Percentiles rank a stretch among this genome's conserved stretches.
phyloP scores from a whole-genome alignment of 768 basidiomycete genomes.

The Macrolepiota dolichaula region DNA sequence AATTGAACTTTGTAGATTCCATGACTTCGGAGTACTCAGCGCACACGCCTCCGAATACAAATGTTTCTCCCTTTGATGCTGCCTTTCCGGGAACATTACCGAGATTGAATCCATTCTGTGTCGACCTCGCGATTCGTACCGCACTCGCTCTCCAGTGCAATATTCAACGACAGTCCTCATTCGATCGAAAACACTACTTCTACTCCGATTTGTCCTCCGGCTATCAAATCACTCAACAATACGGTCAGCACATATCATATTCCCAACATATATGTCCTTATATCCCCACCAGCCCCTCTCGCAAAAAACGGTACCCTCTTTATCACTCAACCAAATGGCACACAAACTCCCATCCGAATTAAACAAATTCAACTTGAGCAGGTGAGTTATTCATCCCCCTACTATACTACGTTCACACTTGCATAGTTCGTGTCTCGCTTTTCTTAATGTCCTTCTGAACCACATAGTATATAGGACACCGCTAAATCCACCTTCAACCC shows the following conservation, averaged over 20 bases:
- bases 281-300: slow-evolving; percentile 59
- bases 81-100: slow-evolving; percentile 93
- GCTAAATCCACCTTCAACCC: slow-evolving; percentile 74
- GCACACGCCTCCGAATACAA: slow-evolving; percentile 59
- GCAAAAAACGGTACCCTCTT: slow-evolving; percentile 58
- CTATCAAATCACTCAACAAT: slow-evolving; percentile 97
- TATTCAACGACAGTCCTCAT: slow-evolving; percentile 71
- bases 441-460: background rate
- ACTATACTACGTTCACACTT: background rate
- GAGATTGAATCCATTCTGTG: slow-evolving; percentile 64
- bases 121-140: slow-evolving; percentile 77
- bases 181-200: slow-evolving; percentile 98
- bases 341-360: slow-evolving; percentile 47
- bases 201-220: slow-evolving; percentile 93
- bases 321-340: slow-evolving; percentile 38
- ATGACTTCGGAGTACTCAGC: slow-evolving; percentile 28
- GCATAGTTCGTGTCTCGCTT: no score
- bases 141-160: slow-evolving; percentile 71
- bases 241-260: slow-evolving; percentile 45
- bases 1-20: slow-evolving; percentile 27
- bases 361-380: slow-evolving; percentile 96
- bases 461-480: slow-evolving; percentile 60
- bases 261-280: background rate
- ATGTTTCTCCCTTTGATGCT: slow-evolving; percentile 78
- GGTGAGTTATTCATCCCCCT: slow-evolving; percentile 37